A percentile compares a stretch with the other conserved stretches of the same genome.
phyloP scores from a whole-genome alignment of 768 basidiomycete species.

The Phallus indusiatus region DNA sequence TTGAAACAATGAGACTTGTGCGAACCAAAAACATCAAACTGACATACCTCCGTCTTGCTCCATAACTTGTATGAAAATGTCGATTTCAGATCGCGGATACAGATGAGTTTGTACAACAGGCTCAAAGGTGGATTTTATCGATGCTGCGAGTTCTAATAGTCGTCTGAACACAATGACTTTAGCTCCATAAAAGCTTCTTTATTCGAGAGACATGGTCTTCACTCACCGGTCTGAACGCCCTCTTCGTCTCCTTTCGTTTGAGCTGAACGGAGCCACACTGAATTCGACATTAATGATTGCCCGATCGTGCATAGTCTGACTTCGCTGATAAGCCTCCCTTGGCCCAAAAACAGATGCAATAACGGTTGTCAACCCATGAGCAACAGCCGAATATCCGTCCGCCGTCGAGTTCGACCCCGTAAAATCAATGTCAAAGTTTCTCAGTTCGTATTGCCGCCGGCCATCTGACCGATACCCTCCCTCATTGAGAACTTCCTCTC shows the following conservation, averaged over 20 bases:
- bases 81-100: slow-evolving; percentile 92
- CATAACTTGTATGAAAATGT: slow-evolving; percentile 85
- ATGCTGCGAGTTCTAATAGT: slow-evolving; percentile 74
- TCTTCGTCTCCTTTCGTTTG: slow-evolving; percentile 67
- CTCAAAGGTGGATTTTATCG: slow-evolving; percentile 91
- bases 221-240: slow-evolving; percentile 82
- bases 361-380: slow-evolving; percentile 88
- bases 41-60: slow-evolving; percentile 72
- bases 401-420: slow-evolving; percentile 56
- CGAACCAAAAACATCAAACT: not conserved
- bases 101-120: slow-evolving; percentile 85
- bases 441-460: slow-evolving; percentile 84
- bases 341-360: slow-evolving; percentile 87
- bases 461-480: slow-evolving; percentile 89
- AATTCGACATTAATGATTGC: slow-evolving; percentile 88
- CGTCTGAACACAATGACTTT: slow-evolving; percentile 41
- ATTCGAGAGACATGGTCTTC: not conserved
- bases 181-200: not conserved
- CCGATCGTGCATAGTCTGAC: slow-evolving; percentile 75
- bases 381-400: slow-evolving; percentile 77
- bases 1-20: slow-evolving; percentile 5
- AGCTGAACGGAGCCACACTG: slow-evolving; percentile 77
- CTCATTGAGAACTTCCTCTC: slow-evolving; percentile 72
- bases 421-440: slow-evolving; percentile 72
- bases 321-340: slow-evolving; percentile 74